Conservation (phyloP, 108 stramenopile genomes). For the Nannochloropsis oceanica region DNA sequence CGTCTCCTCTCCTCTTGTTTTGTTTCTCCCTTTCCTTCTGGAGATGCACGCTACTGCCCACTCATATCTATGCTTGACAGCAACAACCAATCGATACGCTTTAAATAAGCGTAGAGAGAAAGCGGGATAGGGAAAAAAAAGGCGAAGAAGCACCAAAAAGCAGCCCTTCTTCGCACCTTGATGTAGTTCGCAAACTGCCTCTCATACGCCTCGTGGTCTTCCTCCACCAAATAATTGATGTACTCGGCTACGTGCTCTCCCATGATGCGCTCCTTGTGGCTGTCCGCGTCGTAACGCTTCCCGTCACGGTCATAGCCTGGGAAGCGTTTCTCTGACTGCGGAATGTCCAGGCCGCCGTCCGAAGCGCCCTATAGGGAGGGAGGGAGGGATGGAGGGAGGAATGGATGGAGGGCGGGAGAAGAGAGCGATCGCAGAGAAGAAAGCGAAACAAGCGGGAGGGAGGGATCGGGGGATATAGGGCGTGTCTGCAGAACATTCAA, state of each 20-base stretch:
- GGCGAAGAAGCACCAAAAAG: constrained; percentile 62
- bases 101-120: not conserved
- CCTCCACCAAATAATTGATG: constrained; percentile 94
- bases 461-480: not conserved
- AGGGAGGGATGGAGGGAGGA: not conserved
- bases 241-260: constrained; percentile 91
- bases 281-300: constrained; percentile 87
- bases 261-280: constrained; percentile 91
- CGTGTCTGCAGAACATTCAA: no score
- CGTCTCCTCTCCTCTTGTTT: no score
- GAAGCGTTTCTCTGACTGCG: constrained; percentile 96
- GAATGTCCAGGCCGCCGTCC: constrained; percentile 93
- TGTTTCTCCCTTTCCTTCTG: no score
- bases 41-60: no score
- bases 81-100: not conserved
- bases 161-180: constrained; percentile 37
- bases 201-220: constrained; percentile 50
- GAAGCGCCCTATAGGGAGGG: constrained; percentile 89
- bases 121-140: constrained; percentile 34
- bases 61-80: no score
- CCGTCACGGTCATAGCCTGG: constrained; percentile 94
- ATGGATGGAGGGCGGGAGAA: not conserved
- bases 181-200: constrained; percentile 47
- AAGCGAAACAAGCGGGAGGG: no score
- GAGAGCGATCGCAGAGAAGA: not conserved